Conservation (phyloP, 1,284 basidiomycete species). For the Peniophora sp. region DNA sequence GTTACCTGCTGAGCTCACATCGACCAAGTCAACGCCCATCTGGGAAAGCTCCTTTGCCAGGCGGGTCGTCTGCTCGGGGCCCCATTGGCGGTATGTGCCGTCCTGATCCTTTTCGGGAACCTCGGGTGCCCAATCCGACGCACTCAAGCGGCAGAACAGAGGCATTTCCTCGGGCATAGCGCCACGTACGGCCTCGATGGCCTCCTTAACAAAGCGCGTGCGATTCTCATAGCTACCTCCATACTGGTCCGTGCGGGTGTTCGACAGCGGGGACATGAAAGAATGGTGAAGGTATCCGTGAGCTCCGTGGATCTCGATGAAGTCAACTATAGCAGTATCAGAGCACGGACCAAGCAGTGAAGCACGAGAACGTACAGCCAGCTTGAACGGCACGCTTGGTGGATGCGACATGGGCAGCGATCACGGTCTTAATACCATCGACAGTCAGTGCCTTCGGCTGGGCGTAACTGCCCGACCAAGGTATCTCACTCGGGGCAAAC, state of each 20-base stretch:
- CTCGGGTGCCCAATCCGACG: constrained; percentile 67
- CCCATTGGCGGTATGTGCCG: constrained; percentile 63
- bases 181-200: constrained; percentile 44
- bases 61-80: constrained; percentile 67
- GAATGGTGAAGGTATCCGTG: constrained; percentile 62
- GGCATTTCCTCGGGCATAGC: constrained; percentile 54
- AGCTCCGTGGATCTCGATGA: constrained; percentile 72
- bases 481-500: constrained; percentile 42
- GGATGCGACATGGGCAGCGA: constrained; percentile 60
- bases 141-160: constrained; percentile 70
- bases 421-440: constrained; percentile 51
- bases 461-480: constrained; percentile 41
- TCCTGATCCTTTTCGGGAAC: constrained; percentile 52
- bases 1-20: constrained; percentile 66
- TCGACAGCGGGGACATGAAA: constrained; percentile 68
- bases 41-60: constrained; percentile 50
- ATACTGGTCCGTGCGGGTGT: constrained; percentile 61
- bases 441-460: constrained; percentile 44
- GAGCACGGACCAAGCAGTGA: constrained; percentile 1
- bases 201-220: constrained; percentile 55
- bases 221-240: constrained; percentile 75
- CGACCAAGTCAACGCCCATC: constrained; percentile 65
- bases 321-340: constrained; percentile 46
- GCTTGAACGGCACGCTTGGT: constrained; percentile 50
- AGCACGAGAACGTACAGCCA: constrained; percentile 60